These are phyloP conservation scores for Anthracocystis setariae DNA, from an alignment of 1,284 basidiomycete species.

Conservation along the genomic window DNA sequence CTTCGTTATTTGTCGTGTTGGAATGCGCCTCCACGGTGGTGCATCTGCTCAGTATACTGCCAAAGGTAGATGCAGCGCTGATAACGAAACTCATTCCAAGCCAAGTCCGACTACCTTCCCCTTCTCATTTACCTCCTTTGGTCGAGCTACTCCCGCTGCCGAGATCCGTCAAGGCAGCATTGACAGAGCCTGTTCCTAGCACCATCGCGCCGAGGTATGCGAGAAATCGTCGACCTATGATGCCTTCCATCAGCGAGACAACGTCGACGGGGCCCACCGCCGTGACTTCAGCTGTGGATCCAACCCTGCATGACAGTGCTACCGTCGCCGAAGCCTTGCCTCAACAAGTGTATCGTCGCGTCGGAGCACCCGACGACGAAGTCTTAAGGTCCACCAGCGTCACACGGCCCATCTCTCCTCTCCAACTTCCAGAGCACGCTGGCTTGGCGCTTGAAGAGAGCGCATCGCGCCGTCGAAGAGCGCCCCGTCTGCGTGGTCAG, in stretches of 20 bases:
- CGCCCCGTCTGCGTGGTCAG: slow-evolving; percentile 44
- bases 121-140: slow-evolving; percentile 46
- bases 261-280: background rate
- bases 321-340: background rate
- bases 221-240: slow-evolving; percentile 25
- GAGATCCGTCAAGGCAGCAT: slow-evolving; percentile 14
- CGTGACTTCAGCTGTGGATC: background rate
- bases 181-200: slow-evolving; percentile 17
- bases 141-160: slow-evolving; percentile 38
- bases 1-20: slow-evolving; percentile 32
- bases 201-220: slow-evolving; percentile 15
- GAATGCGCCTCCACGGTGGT: slow-evolving; percentile 25
- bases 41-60: slow-evolving; percentile 31
- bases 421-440: slow-evolving; percentile 15
- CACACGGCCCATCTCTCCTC: slow-evolving; percentile 32
- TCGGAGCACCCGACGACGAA: slow-evolving; percentile 36
- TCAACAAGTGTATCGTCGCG: slow-evolving; percentile 28
- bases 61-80: slow-evolving; percentile 34
- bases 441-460: background rate
- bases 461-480: slow-evolving; percentile 29
- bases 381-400: slow-evolving; percentile 32
- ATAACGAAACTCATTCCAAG: slow-evolving; percentile 23
- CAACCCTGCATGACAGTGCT: background rate
- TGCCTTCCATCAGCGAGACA: slow-evolving; percentile 30
- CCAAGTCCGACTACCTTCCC: slow-evolving; percentile 37